phyloP scores from a whole-genome alignment of 441 rosid genomes.

The Lepidium campestre region DNA sequence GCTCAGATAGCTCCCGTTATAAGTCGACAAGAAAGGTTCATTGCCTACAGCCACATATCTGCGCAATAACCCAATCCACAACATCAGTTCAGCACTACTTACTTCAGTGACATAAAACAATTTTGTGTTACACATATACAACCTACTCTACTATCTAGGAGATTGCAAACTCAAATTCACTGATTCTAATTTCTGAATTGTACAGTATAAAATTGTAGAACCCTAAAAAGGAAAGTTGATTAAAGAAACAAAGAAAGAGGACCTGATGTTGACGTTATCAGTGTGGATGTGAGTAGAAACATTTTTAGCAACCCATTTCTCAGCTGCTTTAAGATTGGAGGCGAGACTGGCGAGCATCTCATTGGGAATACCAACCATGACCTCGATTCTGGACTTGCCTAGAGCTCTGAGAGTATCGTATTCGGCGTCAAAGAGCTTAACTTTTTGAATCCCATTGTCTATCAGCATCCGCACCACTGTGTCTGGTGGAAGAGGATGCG shows the following conservation, averaged over 20 bases:
- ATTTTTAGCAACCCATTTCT: constrained; percentile 87
- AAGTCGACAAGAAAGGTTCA: constrained; percentile 82
- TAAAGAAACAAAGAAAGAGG: background rate
- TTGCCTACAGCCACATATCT: constrained; percentile 95
- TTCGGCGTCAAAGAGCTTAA: constrained; percentile 88
- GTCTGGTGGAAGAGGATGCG: constrained; percentile 69
- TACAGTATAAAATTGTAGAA: background rate
- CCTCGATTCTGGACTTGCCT: constrained; percentile 68
- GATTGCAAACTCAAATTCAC: background rate
- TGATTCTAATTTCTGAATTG: background rate
- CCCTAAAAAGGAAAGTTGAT: constrained; percentile 14
- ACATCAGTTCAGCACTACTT: background rate
- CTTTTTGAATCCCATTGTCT: constrained; percentile 70
- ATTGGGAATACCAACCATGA: constrained; percentile 96
- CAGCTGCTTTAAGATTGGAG: constrained; percentile 63
- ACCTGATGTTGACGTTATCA: constrained; percentile 81
- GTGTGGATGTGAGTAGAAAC: constrained; percentile 54
- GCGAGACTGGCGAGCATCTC: constrained; percentile 75
- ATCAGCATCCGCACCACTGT: constrained; percentile 55
- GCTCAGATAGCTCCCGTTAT: constrained; percentile 66
- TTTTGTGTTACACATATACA: background rate
- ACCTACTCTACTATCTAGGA: background rate
- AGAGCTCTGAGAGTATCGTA: constrained; percentile 62
- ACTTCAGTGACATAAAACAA: background rate
- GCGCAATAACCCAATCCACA: constrained; percentile 18